Evolutionary conservation across 177 flowering plant species (phyloP).

Genomic region (Vitis hybrid): DNA sequence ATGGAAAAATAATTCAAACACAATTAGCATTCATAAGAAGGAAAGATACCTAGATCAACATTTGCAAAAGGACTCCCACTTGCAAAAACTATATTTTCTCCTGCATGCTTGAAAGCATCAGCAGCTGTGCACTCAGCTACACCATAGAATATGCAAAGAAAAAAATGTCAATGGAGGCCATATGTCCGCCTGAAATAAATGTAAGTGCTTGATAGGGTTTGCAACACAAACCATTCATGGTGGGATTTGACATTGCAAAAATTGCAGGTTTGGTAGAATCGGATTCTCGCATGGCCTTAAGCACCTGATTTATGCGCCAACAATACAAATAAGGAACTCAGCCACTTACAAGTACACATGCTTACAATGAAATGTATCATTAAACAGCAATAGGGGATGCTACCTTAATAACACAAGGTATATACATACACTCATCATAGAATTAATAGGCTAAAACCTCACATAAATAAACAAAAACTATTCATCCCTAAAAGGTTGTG

Average conservation of each 20-base stretch:
- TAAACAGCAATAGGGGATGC: no score
- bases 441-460: no score
- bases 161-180: not conserved
- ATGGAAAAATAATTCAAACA: conserved; percentile 3
- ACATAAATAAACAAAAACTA: no score
- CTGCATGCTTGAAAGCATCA: conserved; percentile 94
- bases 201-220: not conserved
- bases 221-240: conserved; percentile 70
- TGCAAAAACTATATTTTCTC: conserved; percentile 86
- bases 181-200: not conserved
- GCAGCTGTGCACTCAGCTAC: conserved; percentile 96
- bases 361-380: no score
- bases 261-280: conserved; percentile 87
- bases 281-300: conserved; percentile 83
- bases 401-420: no score
- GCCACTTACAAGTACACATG: not conserved
- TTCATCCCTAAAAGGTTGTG: no score
- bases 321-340: conserved; percentile 7
- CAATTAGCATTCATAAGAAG: conserved; percentile 6
- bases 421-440: no score
- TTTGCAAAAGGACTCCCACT: conserved; percentile 97
- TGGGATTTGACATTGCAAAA: conserved; percentile 97
- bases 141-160: conserved; percentile 22
- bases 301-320: conserved; percentile 57
- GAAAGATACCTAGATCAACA: conserved; percentile 72